phyloP scores from a whole-genome alignment of 2,329 filamentous ascomycete genomes.

The Xylariaceae sp. region DNA sequence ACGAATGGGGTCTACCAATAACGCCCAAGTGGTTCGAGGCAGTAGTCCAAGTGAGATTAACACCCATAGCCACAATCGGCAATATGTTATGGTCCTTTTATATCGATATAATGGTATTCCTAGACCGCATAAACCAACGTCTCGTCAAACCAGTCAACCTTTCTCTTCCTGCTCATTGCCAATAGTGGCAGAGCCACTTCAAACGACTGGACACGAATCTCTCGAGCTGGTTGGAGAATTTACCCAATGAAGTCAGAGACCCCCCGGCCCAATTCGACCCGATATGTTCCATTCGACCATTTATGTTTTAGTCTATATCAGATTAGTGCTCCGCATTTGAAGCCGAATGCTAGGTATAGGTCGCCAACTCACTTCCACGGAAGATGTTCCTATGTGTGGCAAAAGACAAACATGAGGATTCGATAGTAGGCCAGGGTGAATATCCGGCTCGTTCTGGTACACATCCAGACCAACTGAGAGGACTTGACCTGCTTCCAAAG shows the following conservation, averaged over 20 bases:
- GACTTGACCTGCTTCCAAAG: slow-evolving; percentile 68
- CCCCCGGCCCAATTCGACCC: background rate
- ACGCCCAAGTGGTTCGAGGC: slow-evolving; percentile 2
- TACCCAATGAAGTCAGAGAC: slow-evolving; percentile 1
- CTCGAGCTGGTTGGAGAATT: slow-evolving; percentile 3
- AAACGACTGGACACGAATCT: background rate
- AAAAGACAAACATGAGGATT: slow-evolving; percentile 73
- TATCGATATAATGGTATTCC: slow-evolving; percentile 5
- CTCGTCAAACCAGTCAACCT: slow-evolving; percentile 4
- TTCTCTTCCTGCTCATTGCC: slow-evolving; percentile 1
- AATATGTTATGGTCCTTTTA: slow-evolving; percentile 2
- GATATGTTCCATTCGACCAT: slow-evolving; percentile 58
- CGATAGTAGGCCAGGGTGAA: slow-evolving; percentile 68
- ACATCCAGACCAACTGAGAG: slow-evolving; percentile 74
- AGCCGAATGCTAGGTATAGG: too few species aligned
- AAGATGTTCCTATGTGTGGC: slow-evolving; percentile 66
- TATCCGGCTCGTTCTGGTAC: slow-evolving; percentile 74
- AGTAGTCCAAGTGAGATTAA: background rate
- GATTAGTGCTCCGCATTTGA: too few species aligned
- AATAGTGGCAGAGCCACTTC: slow-evolving; percentile 2
- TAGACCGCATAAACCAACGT: slow-evolving; percentile 2
- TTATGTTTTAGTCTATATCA: slow-evolving; percentile 49
- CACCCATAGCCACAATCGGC: background rate
- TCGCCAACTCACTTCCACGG: slow-evolving; percentile 48
- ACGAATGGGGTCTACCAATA: slow-evolving; percentile 1